phyloP scores from a whole-genome alignment of 2,329 filamentous ascomycete genomes.

The Thyridium curvatum region DNA sequence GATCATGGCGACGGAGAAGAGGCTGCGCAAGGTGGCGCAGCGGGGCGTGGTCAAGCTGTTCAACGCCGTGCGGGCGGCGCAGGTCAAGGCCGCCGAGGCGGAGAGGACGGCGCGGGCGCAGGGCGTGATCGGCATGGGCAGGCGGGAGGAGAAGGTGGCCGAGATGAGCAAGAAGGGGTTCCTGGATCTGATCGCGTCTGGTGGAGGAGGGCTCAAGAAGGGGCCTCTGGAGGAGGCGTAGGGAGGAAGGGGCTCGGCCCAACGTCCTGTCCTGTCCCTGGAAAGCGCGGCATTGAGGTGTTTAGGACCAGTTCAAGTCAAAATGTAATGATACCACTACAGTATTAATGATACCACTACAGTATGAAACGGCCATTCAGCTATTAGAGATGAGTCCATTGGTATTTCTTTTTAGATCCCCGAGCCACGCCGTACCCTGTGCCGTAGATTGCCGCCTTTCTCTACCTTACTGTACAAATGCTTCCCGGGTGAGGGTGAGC shows the following conservation, averaged over 20 bases:
- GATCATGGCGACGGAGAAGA: conserved; percentile 67
- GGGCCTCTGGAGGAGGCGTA: conserved; percentile 51
- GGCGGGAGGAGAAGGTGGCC: conserved; percentile 80
- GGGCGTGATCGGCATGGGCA: conserved; percentile 70
- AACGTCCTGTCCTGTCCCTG: no score
- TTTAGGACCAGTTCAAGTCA: no score
- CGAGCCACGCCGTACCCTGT: background rate
- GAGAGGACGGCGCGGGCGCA: conserved; percentile 62
- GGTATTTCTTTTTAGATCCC: background rate
- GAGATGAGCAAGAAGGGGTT: conserved; percentile 98
- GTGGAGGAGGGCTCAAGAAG: conserved; percentile 54
- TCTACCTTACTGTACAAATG: no score
- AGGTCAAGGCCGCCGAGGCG: conserved; percentile 79
- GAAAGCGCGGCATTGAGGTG: no score
- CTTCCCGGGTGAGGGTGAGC: no score
- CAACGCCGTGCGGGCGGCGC: conserved; percentile 87
- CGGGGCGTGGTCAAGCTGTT: conserved; percentile 94
- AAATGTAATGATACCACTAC: background rate
- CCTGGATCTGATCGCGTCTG: conserved; percentile 75
- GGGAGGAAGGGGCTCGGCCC: background rate
- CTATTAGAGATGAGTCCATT: background rate
- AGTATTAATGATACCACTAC: no score
- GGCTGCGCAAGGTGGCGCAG: conserved; percentile 80
- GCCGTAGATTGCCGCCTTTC: background rate
- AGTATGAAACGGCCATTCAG: conserved; percentile 2